Percentiles rank a stretch among this genome's conserved stretches.
Conservation (phyloP, 495 filamentous ascomycete genomes). For the Hypoxylon rickii region DNA sequence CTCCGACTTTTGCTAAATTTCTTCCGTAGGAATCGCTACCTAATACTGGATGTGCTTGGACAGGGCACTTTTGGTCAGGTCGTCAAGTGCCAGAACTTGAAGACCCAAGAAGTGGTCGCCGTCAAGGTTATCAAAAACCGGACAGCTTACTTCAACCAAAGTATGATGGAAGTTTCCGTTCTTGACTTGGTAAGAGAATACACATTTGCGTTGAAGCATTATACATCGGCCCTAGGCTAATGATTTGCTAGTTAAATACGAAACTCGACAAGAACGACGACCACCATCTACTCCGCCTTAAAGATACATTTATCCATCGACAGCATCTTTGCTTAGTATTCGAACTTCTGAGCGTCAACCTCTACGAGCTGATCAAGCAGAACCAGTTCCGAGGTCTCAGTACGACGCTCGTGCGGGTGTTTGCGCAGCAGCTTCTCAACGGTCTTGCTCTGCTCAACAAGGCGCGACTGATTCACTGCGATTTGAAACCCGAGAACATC, state of each 20-base stretch:
- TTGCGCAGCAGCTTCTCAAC: slow-evolving; percentile 95
- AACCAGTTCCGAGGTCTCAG: slow-evolving; percentile 98
- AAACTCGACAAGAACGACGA: slow-evolving; percentile 99
- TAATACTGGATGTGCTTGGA: slow-evolving; percentile 96
- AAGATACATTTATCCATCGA: slow-evolving; percentile 97
- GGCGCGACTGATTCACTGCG: slow-evolving; percentile 95
- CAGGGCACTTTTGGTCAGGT: slow-evolving; percentile 99
- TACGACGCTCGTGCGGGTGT: slow-evolving; percentile 96
- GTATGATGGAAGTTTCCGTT: slow-evolving; percentile 99
- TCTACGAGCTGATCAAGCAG: slow-evolving; percentile 99
- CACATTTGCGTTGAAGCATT: too few relatives aligned
- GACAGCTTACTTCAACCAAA: slow-evolving; percentile 99
- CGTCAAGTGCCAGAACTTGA: slow-evolving; percentile 98
- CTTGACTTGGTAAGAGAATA: slow-evolving; percentile 88
- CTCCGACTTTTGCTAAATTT: slow-evolving; percentile 24
- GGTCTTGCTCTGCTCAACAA: slow-evolving; percentile 93
- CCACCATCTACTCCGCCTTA: slow-evolving; percentile 92
- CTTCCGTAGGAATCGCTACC: slow-evolving; percentile 82
- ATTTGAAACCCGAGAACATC: slow-evolving; percentile 98
- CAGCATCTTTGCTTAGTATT: slow-evolving; percentile 98
- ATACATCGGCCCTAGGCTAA: background rate
- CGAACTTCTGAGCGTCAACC: slow-evolving; percentile 94
- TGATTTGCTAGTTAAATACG: slow-evolving; percentile 76
- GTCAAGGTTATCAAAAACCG: slow-evolving; percentile 99
- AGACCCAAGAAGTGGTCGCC: slow-evolving; percentile 96